Base-by-base conservation (phyloP, 169 alveolate species). In the Cryptosporidium tyzzeri region DNA sequence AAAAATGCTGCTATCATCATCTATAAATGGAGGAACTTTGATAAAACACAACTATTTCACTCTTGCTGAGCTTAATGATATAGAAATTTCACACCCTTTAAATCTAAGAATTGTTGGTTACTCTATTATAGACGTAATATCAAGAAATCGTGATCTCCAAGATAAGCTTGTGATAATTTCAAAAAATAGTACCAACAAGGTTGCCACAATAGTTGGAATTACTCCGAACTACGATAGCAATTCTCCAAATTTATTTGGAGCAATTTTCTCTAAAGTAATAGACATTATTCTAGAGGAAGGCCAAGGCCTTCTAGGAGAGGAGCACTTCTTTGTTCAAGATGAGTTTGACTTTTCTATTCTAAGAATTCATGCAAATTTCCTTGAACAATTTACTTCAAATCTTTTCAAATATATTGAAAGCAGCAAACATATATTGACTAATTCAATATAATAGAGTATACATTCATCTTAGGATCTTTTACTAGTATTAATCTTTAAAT, bases 31-130 rank as follows among this genome's bases (percentile, higher is more conserved):
- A 12, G 59, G 74, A 26, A 44, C 48, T 26, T 29, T 80, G 16
- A 80, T 80, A 31, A 59, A 65, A 14, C 89, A 80, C 75, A 80
- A 80, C 50, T 80, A 80, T n/a, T 80, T 80, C 23, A 65, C 89
- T 29, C 48, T 62, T 23, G 89, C 75, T 33, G 89, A 80, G 35
- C 50, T 62, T 2, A 80, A 26, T 23, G 89, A 80, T 67, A 62
- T 80, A 41, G 89, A 80, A 65, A 65, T 80, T 44, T 62, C 68
- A 7, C 89, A 80, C 45, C 80, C 89, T 21, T 80, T 62, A 37
- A 80, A 80, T 62, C 70, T 80, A 9, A 37, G 89, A 62, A 26
- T 41, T 23, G 65, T 80, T 44, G 89, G 80, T n/a, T 21, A 80
- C 59, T 62, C 75, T 8, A n/a, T 80, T 7, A 48, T 80, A 9